Evolutionary conservation across 1,139 yeast species (phyloP), one percentile per base, ranked within the genome.

Genomic region (Geotrichum siamense): DNA sequence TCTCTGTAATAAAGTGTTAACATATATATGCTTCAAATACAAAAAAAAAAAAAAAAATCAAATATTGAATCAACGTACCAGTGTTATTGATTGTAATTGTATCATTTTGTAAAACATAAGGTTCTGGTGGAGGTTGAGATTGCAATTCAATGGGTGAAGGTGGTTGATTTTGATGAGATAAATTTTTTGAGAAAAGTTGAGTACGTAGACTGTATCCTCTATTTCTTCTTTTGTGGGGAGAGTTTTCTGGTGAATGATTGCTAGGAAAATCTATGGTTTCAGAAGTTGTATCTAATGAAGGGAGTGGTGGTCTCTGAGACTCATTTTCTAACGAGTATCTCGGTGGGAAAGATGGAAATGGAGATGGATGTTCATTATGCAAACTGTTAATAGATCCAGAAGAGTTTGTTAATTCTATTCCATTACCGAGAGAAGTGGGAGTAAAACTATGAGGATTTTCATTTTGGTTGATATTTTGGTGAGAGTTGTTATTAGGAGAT

Each of bases 151-250:
- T 50, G 12, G 57, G 54, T 15, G 56, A 51, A 1, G 50, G 36
- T 22, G 48, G 39, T 15, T 51, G 55, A 37, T 55, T 55, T 45
- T 57, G 56, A 2, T 41, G 39, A 20, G 43, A 40, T 23, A 63
- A 58, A 48, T 62, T 63, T 53, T 75, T 79, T 60, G 75, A 79
- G 64, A 83, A 76, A 51, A 83, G 69, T 62, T 82, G 93, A 0
- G 87, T 74, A 53, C 94, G 70, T 44, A 84, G 64, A 2, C 91
- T 81, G 49, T 80, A 76, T 0, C 93, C 89, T 57, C 94, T 67
- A 51, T 75, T 77, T 51, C 91, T 68, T 5, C 44, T 39, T 16
- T 32, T 30, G 10, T 28, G 16, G 17, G 38, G 23, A 28, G 39
- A 12, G 9, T 32, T 32, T 10, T 34, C 27, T 13, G 22, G 38